phyloP scores from a whole-genome alignment of 106 monocot genomes.

The Allium sativum region DNA sequence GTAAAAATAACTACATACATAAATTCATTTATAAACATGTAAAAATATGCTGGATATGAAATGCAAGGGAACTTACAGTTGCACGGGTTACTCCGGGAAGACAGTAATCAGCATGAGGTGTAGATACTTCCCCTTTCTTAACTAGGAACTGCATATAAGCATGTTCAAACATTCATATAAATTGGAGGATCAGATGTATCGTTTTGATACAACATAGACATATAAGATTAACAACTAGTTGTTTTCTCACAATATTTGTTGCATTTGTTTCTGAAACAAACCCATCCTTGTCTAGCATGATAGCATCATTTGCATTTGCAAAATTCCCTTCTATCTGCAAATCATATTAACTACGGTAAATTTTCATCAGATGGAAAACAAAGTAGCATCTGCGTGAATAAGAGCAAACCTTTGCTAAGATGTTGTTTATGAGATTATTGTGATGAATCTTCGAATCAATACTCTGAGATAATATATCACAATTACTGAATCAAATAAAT shows the following conservation, averaged over 20 bases:
- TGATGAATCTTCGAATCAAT: slow-evolving; percentile 99
- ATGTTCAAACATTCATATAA: background rate
- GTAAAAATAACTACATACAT: background rate
- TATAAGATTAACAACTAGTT: background rate
- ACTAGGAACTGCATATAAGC: slow-evolving; percentile 77
- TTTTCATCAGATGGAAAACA: background rate
- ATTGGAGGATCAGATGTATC: background rate
- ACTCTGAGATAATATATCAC: slow-evolving; percentile 35
- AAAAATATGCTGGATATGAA: background rate
- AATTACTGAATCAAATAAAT: background rate
- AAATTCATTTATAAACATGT: background rate
- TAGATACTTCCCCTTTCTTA: slow-evolving; percentile 76
- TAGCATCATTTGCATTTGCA: slow-evolving; percentile 90
- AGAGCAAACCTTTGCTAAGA: slow-evolving; percentile 71
- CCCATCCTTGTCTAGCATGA: slow-evolving; percentile 96
- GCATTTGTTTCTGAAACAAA: slow-evolving; percentile 99
- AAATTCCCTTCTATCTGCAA: slow-evolving; percentile 85
- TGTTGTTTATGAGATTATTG: slow-evolving; percentile 98
- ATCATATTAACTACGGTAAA: background rate
- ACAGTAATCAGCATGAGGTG: slow-evolving; percentile 95
- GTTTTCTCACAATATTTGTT: slow-evolving; percentile 73
- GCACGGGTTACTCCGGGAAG: slow-evolving; percentile 93
- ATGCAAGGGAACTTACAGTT: slow-evolving; percentile 44
- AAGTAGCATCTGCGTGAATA: background rate
- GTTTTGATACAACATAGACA: background rate